Percentiles rank a stretch among this genome's conserved stretches.
These are phyloP conservation scores for Trypanosoma cruzi DNA, from an alignment of 208 protist species.

Conservation along the genomic window DNA sequence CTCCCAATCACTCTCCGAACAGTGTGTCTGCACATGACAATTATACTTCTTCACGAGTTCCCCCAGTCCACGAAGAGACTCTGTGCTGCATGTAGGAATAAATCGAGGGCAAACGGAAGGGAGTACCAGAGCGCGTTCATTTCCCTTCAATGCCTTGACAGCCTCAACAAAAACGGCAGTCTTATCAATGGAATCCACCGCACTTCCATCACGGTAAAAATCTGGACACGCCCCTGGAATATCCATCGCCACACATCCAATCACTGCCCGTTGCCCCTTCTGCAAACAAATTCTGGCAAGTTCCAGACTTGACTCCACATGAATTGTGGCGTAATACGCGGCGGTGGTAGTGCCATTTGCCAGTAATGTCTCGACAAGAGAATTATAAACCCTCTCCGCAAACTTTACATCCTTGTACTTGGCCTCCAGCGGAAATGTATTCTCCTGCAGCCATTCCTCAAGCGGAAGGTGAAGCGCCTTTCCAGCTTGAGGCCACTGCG, in stretches of 20 bases:
- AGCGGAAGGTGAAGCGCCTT: conserved; percentile 87
- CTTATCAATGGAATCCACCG: conserved; percentile 54
- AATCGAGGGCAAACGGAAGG: conserved; percentile 95
- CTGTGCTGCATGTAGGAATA: conserved; percentile 89
- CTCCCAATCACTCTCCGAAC: conserved; percentile 90
- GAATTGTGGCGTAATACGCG: conserved; percentile 92
- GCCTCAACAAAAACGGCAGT: conserved; percentile 69
- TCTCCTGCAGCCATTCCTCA: conserved; percentile 91
- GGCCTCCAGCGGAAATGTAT: conserved; percentile 93
- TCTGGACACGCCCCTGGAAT: conserved; percentile 75
- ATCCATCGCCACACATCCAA: conserved; percentile 95
- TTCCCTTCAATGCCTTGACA: conserved; percentile 48
- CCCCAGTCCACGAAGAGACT: conserved; percentile 82
- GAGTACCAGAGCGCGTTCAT: conserved; percentile 52
- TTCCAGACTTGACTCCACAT: conserved; percentile 74
- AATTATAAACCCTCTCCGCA: conserved; percentile 72
- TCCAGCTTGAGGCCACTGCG: conserved; percentile 91
- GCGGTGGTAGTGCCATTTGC: conserved; percentile 92
- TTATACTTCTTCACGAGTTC: conserved; percentile 67
- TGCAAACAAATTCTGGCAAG: conserved; percentile 78
- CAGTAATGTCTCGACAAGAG: conserved; percentile 75
- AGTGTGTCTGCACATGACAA: conserved; percentile 80
- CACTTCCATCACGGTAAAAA: conserved; percentile 88
- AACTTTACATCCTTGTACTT: conserved; percentile 78
- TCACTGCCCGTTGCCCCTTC: conserved; percentile 87